Evolutionary conservation across 2,329 filamentous ascomycete genomes (phyloP).

Genomic region (Talaromyces sp.): DNA sequence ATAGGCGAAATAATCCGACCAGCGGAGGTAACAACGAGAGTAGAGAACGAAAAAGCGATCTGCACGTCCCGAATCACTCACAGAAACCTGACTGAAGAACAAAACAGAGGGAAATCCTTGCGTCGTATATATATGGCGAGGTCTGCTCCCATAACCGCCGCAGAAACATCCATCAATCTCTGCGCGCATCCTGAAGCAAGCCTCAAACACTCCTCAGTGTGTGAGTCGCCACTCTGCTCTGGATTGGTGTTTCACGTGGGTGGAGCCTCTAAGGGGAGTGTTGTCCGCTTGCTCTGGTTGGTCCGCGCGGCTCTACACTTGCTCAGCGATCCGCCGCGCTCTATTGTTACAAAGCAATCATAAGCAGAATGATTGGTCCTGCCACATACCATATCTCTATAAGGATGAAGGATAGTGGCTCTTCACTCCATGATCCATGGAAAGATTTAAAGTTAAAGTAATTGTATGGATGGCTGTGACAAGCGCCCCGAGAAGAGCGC

Average conservation of each 20-base stretch:
- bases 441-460: too few species aligned
- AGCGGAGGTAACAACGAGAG: slow-evolving; percentile 5
- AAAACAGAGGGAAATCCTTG: neutral
- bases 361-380: neutral
- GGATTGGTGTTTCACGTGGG: slow-evolving; percentile 10
- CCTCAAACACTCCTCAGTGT: slow-evolving; percentile 9
- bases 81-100: neutral
- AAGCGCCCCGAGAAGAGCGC: too few species aligned
- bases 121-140: slow-evolving; percentile 10
- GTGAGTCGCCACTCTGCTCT: slow-evolving; percentile 9
- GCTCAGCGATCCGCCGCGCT: slow-evolving; percentile 6
- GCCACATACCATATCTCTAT: too few species aligned
- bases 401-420: too few species aligned
- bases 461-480: too few species aligned
- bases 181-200: slow-evolving; percentile 18
- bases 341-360: neutral
- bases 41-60: neutral
- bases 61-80: neutral
- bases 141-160: slow-evolving; percentile 5
- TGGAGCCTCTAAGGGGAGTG: neutral
- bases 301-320: slow-evolving; percentile 4
- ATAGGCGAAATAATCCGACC: neutral
- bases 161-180: neutral
- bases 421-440: too few species aligned
- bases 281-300: neutral